A percentile compares a stretch with the other conserved stretches of the same genome.
Evolutionary conservation across 2,329 filamentous ascomycete species (phyloP).

Genomic region (Beauveria australis): DNA sequence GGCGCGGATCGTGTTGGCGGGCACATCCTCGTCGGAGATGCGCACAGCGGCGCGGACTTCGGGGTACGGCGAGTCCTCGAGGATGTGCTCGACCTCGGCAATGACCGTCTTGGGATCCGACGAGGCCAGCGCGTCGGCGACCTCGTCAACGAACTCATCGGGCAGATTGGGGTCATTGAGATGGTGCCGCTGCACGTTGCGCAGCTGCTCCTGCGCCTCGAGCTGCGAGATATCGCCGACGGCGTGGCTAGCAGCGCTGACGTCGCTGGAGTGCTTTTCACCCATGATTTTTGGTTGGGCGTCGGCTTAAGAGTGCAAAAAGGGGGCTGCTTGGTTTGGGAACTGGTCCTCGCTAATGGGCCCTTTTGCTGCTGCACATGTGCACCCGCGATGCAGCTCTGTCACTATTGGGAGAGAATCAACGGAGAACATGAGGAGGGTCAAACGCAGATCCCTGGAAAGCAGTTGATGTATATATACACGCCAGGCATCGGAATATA

Average conservation of each 20-base stretch:
- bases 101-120: conserved; percentile 52
- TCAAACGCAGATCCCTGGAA: not conserved
- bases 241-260: not conserved
- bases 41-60: conserved; percentile 11
- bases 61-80: conserved; percentile 12
- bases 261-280: conserved; percentile 1
- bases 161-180: conserved; percentile 39
- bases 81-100: conserved; percentile 70
- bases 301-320: not conserved
- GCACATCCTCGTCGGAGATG: conserved; percentile 10
- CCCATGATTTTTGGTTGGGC: not conserved
- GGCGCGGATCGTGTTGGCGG: conserved; percentile 29
- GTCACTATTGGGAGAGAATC: not conserved
- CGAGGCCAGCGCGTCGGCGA: conserved; percentile 42
- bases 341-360: not conserved
- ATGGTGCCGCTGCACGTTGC: conserved; percentile 35
- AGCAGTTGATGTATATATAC: not conserved
- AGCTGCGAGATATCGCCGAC: conserved; percentile 4
- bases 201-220: conserved; percentile 13
- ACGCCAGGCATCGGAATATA: not conserved
- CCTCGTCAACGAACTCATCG: conserved; percentile 47
- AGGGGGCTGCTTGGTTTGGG: not conserved
- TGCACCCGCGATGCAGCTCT: not conserved
- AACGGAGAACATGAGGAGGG: not conserved
- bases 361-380: not conserved